These are phyloP conservation scores for Komagataella populi DNA, from an alignment of 805 yeast genomes.

Conservation along the genomic window DNA sequence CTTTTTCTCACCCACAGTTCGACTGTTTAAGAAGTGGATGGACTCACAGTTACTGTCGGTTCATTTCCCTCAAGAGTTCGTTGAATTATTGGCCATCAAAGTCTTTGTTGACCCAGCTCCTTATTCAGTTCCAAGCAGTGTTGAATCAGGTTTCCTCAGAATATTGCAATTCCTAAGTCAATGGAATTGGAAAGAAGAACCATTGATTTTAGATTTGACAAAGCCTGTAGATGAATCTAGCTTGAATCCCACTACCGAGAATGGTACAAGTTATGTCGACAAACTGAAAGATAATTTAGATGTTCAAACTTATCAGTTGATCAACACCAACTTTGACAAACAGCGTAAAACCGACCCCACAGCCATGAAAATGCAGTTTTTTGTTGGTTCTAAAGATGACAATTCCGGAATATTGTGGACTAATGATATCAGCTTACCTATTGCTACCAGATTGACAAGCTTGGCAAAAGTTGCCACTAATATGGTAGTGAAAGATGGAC, in stretches of 20 bases:
- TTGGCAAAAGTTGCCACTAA: constrained; percentile 64
- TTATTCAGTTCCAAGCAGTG: constrained; percentile 67
- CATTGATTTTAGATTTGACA: constrained; percentile 67
- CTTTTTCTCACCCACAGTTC: constrained; percentile 63
- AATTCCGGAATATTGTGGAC: constrained; percentile 77
- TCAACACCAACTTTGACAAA: constrained; percentile 51
- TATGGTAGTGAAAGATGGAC: constrained; percentile 23
- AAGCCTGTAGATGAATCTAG: constrained; percentile 21
- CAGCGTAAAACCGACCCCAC: constrained; percentile 72
- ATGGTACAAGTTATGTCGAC: constrained; percentile 19
- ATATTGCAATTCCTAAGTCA: constrained; percentile 52
- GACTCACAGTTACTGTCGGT: constrained; percentile 63
- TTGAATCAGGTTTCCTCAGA: constrained; percentile 70
- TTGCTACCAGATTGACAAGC: constrained; percentile 81
- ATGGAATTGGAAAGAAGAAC: constrained; percentile 94
- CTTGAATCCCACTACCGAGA: constrained; percentile 12
- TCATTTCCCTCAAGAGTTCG: constrained; percentile 65
- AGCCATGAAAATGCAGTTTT: constrained; percentile 65
- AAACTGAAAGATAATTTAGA: constrained; percentile 49
- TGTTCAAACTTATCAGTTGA: constrained; percentile 43
- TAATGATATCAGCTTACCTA: constrained; percentile 40
- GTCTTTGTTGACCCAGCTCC: constrained; percentile 85
- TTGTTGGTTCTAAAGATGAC: constrained; percentile 74
- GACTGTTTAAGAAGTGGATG: constrained; percentile 84
- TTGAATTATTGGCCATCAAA: constrained; percentile 71